A percentile compares a stretch with the other conserved stretches of the same genome.
Conservation (phyloP, 352 stramenopile species). For the Phytophthora kernoviae region DNA sequence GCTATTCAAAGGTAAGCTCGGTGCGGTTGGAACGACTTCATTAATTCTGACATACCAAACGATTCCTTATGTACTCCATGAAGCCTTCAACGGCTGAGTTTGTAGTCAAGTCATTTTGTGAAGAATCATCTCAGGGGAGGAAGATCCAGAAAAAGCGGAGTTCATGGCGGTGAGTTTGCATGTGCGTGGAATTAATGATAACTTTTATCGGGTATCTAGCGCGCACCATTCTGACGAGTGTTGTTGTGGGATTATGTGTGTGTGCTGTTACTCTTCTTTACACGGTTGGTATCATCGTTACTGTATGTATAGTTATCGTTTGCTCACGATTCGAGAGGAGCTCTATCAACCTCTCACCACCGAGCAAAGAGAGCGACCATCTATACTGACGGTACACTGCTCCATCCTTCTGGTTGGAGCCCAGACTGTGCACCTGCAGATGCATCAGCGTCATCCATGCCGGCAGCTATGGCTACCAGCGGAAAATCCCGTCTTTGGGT, state of each 20-base stretch:
- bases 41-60: slow-evolving; percentile 4
- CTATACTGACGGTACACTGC: slow-evolving; percentile 8
- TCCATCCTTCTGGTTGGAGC: slow-evolving; percentile 3
- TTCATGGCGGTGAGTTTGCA: slow-evolving; percentile 53
- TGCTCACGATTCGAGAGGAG: slow-evolving; percentile 33
- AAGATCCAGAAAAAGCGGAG: slow-evolving; percentile 38
- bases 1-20: slow-evolving; percentile 60
- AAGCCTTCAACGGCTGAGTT: slow-evolving; percentile 51
- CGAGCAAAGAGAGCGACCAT: slow-evolving; percentile 9
- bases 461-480: slow-evolving; percentile 5
- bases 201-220: not conserved
- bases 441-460: slow-evolving; percentile 9
- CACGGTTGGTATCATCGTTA: not conserved
- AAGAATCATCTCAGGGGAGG: slow-evolving; percentile 41
- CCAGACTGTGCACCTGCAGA: not conserved
- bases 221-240: too few species aligned
- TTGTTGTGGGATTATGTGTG: not conserved
- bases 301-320: slow-evolving; percentile 47
- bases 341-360: slow-evolving; percentile 15
- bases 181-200: not conserved
- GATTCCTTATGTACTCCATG: slow-evolving; percentile 5
- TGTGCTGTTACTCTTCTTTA: not conserved
- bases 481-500: slow-evolving; percentile 60
- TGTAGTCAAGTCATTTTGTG: slow-evolving; percentile 63
- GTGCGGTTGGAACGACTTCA: not conserved